Percentiles rank a stretch among this genome's conserved stretches.
phyloP scores from a whole-genome alignment of 345 rosid genomes.

The Lepidium didymum region DNA sequence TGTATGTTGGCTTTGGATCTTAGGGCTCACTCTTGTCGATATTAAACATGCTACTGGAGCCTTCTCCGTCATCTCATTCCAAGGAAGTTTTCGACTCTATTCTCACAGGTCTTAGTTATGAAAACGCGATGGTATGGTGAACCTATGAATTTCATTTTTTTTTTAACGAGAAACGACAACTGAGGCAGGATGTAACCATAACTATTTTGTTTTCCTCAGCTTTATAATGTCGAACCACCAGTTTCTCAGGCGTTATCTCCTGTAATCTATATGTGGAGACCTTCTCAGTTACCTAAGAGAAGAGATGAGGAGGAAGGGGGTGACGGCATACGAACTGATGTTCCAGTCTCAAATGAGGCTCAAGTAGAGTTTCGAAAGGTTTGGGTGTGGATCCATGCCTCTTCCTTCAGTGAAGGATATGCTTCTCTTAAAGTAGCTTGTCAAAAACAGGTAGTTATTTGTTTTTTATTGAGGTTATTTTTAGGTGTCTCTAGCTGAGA shows the following conservation, averaged over 20 bases:
- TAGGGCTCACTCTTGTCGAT: slow-evolving; percentile 61
- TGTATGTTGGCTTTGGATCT: neutral
- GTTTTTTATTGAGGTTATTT: neutral
- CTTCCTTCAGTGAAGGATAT: slow-evolving; percentile 71
- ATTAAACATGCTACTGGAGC: slow-evolving; percentile 47
- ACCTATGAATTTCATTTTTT: neutral
- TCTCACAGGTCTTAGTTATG: slow-evolving; percentile 54
- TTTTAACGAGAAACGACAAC: neutral
- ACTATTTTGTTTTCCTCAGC: slow-evolving; percentile 36
- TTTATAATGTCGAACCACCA: slow-evolving; percentile 56
- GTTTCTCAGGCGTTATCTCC: slow-evolving; percentile 54
- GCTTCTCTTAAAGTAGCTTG: slow-evolving; percentile 56
- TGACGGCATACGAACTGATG: slow-evolving; percentile 16
- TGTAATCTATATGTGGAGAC: slow-evolving; percentile 73
- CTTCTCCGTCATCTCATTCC: slow-evolving; percentile 42
- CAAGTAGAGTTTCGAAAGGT: slow-evolving; percentile 36
- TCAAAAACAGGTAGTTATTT: slow-evolving; percentile 48
- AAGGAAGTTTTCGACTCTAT: slow-evolving; percentile 35
- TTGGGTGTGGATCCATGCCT: slow-evolving; percentile 90
- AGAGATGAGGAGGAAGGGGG: slow-evolving; percentile 19
- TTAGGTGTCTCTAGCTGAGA: neutral
- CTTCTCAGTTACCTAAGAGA: slow-evolving; percentile 22
- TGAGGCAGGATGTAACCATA: neutral
- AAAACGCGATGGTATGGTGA: slow-evolving; percentile 56
- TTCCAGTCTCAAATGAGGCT: slow-evolving; percentile 1